Percentiles rank a stretch among this genome's conserved stretches.
Evolutionary conservation across 352 stramenopile species (phyloP).

Genomic region (Phytophthora syringae): DNA sequence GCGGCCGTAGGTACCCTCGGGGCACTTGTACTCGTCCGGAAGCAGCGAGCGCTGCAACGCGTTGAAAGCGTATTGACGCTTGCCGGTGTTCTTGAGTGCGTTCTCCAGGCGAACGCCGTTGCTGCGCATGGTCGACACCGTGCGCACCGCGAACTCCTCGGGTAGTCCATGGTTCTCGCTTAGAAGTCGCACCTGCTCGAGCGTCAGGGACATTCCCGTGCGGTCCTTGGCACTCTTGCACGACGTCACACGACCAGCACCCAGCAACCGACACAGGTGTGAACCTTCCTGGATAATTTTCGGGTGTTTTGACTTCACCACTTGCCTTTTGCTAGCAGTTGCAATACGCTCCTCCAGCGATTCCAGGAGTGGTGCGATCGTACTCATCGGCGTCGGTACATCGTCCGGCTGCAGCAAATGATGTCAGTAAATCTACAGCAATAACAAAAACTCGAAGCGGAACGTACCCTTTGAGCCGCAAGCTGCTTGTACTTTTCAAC

Average conservation of each 20-base stretch:
- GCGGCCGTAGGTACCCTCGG: slow-evolving; percentile 82
- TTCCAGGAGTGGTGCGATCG: slow-evolving; percentile 46
- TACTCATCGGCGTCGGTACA: slow-evolving; percentile 54
- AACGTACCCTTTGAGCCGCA: slow-evolving; percentile 41
- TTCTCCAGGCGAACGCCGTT: slow-evolving; percentile 78
- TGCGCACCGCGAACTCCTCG: slow-evolving; percentile 62
- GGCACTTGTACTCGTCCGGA: slow-evolving; percentile 78
- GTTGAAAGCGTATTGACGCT: slow-evolving; percentile 82
- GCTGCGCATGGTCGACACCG: slow-evolving; percentile 78
- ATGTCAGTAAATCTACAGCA: slow-evolving; percentile 14
- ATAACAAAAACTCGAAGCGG: neutral
- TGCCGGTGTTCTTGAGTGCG: slow-evolving; percentile 79
- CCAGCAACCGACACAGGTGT: slow-evolving; percentile 79
- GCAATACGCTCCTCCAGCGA: slow-evolving; percentile 63
- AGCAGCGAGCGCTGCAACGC: slow-evolving; percentile 77
- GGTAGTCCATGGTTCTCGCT: slow-evolving; percentile 67
- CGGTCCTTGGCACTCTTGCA: slow-evolving; percentile 97
- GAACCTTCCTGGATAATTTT: slow-evolving; percentile 82
- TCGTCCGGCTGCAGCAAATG: slow-evolving; percentile 42
- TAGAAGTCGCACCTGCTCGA: slow-evolving; percentile 88
- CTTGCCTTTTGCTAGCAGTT: slow-evolving; percentile 59
- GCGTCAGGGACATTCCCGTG: slow-evolving; percentile 96
- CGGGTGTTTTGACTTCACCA: slow-evolving; percentile 78
- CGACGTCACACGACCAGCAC: slow-evolving; percentile 91
- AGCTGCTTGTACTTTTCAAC: slow-evolving; percentile 71